phyloP scores from a whole-genome alignment of 306 rosid genomes.

The Luffa aegyptiaca region DNA sequence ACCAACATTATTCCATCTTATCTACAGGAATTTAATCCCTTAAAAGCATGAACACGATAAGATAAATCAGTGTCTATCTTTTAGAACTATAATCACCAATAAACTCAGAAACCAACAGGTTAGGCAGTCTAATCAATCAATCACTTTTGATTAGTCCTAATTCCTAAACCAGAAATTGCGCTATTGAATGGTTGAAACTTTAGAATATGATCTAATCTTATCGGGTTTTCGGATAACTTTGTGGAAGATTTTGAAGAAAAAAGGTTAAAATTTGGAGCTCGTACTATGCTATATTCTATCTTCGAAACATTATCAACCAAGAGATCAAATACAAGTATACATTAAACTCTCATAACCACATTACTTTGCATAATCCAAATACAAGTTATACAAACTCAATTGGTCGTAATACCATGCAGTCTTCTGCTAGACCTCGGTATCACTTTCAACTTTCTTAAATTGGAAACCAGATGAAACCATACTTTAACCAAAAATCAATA shows the following conservation, averaged over 20 bases:
- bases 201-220: neutral
- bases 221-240: neutral
- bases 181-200: neutral
- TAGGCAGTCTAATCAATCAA: neutral
- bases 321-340: neutral
- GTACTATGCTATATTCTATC: neutral
- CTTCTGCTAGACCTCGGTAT: neutral
- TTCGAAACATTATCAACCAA: neutral
- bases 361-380: neutral
- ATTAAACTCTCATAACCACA: neutral
- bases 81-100: neutral
- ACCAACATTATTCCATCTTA: constrained; percentile 4
- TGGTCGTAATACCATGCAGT: neutral
- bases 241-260: neutral
- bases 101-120: neutral
- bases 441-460: neutral
- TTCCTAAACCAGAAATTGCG: neutral
- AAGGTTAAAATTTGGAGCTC: neutral
- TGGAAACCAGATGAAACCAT: neutral
- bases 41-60: neutral
- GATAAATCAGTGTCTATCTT: neutral
- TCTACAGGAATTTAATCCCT: neutral
- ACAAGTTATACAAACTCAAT: neutral
- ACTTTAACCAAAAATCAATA: neutral
- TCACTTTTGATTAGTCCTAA: no score